Percentiles rank a stretch among this genome's conserved stretches.
Conservation (phyloP, 495 filamentous ascomycete genomes). For the Ramalina intermedia region DNA sequence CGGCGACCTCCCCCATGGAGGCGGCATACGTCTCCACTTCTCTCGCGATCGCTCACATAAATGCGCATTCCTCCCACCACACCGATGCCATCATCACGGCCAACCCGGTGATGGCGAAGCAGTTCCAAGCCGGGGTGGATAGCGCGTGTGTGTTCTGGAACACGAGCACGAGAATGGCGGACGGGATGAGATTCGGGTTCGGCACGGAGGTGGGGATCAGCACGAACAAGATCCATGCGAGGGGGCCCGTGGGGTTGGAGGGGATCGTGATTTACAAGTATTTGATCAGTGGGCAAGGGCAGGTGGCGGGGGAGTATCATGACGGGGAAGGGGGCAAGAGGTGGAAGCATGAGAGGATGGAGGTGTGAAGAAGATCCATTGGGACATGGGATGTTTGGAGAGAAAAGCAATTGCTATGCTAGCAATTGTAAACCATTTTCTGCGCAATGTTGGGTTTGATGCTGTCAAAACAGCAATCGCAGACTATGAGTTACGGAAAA, state of each 20-base stretch:
- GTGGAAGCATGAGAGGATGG: constrained; percentile 55
- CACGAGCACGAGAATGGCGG: constrained; percentile 81
- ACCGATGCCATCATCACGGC: constrained; percentile 82
- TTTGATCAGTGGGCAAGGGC: constrained; percentile 65
- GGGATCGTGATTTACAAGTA: constrained; percentile 97
- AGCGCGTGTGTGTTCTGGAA: constrained; percentile 96
- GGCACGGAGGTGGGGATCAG: constrained; percentile 96
- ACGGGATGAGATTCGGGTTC: constrained; percentile 94
- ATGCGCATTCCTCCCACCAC: constrained; percentile 81
- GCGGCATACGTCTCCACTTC: constrained; percentile 28
- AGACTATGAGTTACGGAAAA: no score
- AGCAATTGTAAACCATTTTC: no score
- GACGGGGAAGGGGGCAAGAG: constrained; percentile 48
- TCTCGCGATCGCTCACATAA: constrained; percentile 76
- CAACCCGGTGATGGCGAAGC: constrained; percentile 46
- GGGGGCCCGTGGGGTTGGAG: constrained; percentile 87
- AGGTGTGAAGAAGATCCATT: no score
- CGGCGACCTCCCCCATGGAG: constrained; percentile 10
- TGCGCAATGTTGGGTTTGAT: no score
- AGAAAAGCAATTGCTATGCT: no score
- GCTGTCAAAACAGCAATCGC: no score
- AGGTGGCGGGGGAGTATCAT: constrained; percentile 58
- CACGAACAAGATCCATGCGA: constrained; percentile 94
- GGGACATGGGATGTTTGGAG: no score
- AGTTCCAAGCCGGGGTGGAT: constrained; percentile 74